Evolutionary conservation across 73 alveolate genomes (phyloP).

Genomic region (Paramecium sexaurelia): DNA sequence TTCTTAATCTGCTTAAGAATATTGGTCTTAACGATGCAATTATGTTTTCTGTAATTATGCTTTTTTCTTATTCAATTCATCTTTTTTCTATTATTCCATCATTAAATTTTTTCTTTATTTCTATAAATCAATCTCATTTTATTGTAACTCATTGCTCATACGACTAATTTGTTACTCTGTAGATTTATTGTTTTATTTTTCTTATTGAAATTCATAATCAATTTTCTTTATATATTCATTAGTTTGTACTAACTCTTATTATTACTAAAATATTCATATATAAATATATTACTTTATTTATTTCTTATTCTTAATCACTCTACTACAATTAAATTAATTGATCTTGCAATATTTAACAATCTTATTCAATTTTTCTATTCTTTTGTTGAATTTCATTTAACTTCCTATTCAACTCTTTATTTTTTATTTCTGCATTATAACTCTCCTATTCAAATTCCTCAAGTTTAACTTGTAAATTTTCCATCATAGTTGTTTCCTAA

Average conservation of each 20-base stretch:
- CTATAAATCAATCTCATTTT: not conserved
- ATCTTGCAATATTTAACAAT: not conserved
- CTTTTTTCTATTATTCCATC: not conserved
- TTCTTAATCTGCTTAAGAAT: not conserved
- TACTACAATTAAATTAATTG: not conserved
- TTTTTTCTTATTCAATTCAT: not conserved
- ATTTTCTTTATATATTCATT: not conserved
- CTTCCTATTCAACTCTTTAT: not conserved
- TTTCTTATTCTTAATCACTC: not conserved
- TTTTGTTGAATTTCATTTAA: not conserved
- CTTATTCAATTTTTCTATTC: constrained; percentile 2
- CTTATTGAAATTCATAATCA: not conserved
- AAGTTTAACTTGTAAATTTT: not conserved
- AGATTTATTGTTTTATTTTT: not conserved
- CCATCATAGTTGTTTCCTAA: not conserved
- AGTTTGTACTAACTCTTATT: not conserved
- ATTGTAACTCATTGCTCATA: not conserved
- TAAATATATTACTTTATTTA: not conserved
- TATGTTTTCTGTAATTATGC: not conserved
- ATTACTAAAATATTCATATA: not conserved
- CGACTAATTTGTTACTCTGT: not conserved
- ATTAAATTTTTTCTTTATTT: not conserved
- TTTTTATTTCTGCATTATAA: not conserved
- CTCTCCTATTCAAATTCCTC: not conserved
- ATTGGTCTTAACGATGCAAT: not conserved